phyloP scores from a whole-genome alignment of 2,329 filamentous ascomycete species.

The Fusarium austroafricanum region DNA sequence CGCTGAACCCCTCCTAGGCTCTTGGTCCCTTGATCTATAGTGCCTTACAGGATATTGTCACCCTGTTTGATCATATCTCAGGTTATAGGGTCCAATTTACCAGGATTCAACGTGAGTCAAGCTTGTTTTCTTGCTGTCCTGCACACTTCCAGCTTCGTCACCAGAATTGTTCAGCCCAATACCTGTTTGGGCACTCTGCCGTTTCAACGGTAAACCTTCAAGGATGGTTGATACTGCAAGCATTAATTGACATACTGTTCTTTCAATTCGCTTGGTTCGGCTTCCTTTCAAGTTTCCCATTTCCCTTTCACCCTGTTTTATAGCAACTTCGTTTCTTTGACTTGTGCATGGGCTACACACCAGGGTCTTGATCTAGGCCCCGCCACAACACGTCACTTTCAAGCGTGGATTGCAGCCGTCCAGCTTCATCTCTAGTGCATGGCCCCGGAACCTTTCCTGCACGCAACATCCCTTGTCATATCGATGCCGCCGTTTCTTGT shows the following conservation, averaged over 20 bases:
- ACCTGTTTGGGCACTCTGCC: conserved; percentile 1
- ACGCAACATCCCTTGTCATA: conserved; percentile 34
- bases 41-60: conserved; percentile 24
- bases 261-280: background rate
- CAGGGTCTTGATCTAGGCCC: conserved; percentile 41
- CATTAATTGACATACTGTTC: background rate
- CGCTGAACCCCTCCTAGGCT: conserved; percentile 1
- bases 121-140: conserved; percentile 22
- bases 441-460: conserved; percentile 33
- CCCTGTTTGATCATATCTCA: conserved; percentile 30
- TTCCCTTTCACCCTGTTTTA: conserved; percentile 9
- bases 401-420: conserved; percentile 44
- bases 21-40: conserved; percentile 13
- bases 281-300: background rate
- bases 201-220: background rate
- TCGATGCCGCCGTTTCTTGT: conserved; percentile 26
- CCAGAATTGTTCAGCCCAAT: conserved; percentile 1
- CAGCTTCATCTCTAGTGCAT: conserved; percentile 40
- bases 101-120: conserved; percentile 35
- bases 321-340: conserved; percentile 19
- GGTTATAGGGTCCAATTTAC: conserved; percentile 22
- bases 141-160: conserved; percentile 4
- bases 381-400: conserved; percentile 47
- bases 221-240: conserved; percentile 1
- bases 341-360: conserved; percentile 27